Evolutionary conservation across 2,329 filamentous ascomycete species (phyloP), one percentile per base, ranked within the genome.

Genomic region (Dactylellina sp.): DNA sequence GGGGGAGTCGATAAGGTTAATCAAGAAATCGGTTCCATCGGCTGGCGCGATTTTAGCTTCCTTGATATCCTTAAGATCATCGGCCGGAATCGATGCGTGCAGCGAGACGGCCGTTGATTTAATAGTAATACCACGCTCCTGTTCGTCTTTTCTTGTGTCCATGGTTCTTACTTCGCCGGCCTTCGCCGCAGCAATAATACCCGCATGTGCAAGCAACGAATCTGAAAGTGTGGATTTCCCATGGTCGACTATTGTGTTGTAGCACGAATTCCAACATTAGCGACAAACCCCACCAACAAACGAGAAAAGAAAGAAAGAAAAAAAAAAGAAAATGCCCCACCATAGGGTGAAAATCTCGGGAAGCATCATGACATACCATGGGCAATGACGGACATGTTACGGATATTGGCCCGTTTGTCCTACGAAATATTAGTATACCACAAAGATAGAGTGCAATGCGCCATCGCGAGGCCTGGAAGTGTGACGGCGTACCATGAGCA

Each of bases 61-160:
- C 83, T 89, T 89, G 79, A 98, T 93, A 82, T 99, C 95, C 89
- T 97, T 96, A 79, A 97, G 82, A 82, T 98, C 95, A 72, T 97
- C 94, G 53, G 87, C 85, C 75, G 87, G 84, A 78, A 99, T 89
- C 80, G 89, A 86, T 82, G 92, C 93, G 85, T 95, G 99, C 82
- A 99, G 89, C 80, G 96, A 98, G 86, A 99, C 99, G 85, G 96
- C 95, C 77, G 95, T 99, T 71, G 95, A 99, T 90, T 99, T 99
- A 90, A 99, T 99, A 81, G 95, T 99, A 82, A 99, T 97, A 89
- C 95, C 93, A 90, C 95, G 93, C 84, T 99, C 95, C 87, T 99
- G 95, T 85, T 99, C 95, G 84, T 99, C 95, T 79, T 91, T 86
- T 85, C 95, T 91, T 78, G 95, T 99, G 85, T 99, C 95, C 81